phyloP scores from a whole-genome alignment of 805 yeast species.

The Metschnikowia dekortorum region DNA sequence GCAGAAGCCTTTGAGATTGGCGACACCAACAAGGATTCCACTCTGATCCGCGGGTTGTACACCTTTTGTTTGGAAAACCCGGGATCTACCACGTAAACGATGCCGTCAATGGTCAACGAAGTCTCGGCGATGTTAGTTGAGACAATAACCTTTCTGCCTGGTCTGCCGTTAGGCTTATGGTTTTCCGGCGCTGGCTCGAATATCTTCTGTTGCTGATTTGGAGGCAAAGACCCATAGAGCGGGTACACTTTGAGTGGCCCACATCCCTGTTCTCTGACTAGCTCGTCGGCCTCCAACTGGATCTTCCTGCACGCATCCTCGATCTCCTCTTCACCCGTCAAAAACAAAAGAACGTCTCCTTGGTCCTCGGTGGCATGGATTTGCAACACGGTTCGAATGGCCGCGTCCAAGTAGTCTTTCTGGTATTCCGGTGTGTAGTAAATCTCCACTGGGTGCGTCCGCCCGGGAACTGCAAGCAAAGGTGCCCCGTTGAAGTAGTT shows the following conservation, averaged over 20 bases:
- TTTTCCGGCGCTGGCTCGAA: slow-evolving; percentile 87
- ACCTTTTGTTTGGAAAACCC: slow-evolving; percentile 97
- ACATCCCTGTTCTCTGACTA: slow-evolving; percentile 81
- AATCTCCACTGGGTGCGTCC: slow-evolving; percentile 96
- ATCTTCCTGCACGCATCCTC: slow-evolving; percentile 94
- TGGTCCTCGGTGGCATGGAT: slow-evolving; percentile 95
- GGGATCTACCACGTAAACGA: slow-evolving; percentile 95
- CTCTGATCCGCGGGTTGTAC: slow-evolving; percentile 93
- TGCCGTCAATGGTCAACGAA: slow-evolving; percentile 94
- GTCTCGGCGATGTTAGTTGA: slow-evolving; percentile 98
- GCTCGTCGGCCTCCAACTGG: slow-evolving; percentile 80
- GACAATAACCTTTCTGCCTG: slow-evolving; percentile 92
- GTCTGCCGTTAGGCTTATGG: slow-evolving; percentile 67
- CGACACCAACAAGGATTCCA: slow-evolving; percentile 87
- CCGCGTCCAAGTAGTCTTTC: slow-evolving; percentile 90
- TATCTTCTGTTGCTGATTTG: slow-evolving; percentile 89
- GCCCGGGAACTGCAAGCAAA: slow-evolving; percentile 91
- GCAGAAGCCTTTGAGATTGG: slow-evolving; percentile 97
- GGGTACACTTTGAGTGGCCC: slow-evolving; percentile 92
- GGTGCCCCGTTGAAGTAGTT: slow-evolving; percentile 88
- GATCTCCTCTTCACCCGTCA: slow-evolving; percentile 97
- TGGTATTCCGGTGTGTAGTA: slow-evolving; percentile 97
- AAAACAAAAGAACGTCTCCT: slow-evolving; percentile 82
- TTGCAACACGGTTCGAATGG: slow-evolving; percentile 91
- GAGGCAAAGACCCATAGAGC: slow-evolving; percentile 93